Percentiles rank a stretch among this genome's conserved stretches.
These are phyloP conservation scores for Neovahlkampfia damariscottae DNA, from an alignment of 78 protist species.

Conservation along the genomic window DNA sequence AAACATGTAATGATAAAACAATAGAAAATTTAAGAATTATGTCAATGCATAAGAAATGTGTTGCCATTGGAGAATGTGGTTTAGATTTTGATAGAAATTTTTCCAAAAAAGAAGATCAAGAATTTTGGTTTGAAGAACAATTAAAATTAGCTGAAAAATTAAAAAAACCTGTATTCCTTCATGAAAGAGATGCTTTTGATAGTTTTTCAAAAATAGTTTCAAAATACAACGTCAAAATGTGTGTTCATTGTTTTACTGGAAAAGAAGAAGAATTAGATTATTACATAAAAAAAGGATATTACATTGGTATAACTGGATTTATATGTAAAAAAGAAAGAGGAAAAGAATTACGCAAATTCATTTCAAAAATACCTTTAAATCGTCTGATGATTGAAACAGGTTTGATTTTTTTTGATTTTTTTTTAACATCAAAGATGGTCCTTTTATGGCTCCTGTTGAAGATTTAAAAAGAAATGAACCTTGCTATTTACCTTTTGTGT, in stretches of 20 bases:
- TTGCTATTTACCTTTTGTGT: background rate
- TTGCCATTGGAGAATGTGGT: constrained; percentile 13
- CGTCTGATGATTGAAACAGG: constrained; percentile 12
- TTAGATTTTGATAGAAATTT: constrained; percentile 10
- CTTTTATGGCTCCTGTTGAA: background rate
- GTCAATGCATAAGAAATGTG: background rate
- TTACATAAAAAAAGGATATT: background rate
- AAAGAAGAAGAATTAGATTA: background rate
- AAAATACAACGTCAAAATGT: background rate
- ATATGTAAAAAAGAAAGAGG: background rate
- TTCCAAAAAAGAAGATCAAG: background rate
- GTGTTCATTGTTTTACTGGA: constrained; percentile 14
- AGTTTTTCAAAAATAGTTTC: background rate
- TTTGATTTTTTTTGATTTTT: constrained; percentile 3
- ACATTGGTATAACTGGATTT: constrained; percentile 15
- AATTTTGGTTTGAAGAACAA: background rate
- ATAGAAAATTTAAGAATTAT: too few species aligned
- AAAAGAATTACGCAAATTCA: background rate
- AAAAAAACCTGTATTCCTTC: constrained; percentile 5
- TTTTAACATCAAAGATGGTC: too few species aligned
- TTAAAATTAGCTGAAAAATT: background rate
- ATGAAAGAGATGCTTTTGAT: constrained; percentile 1
- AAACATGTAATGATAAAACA: background rate
- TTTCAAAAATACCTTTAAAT: background rate
- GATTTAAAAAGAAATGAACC: background rate